phyloP scores from a whole-genome alignment of 2,329 filamentous ascomycete genomes.

The Zymoseptoria tritici region DNA sequence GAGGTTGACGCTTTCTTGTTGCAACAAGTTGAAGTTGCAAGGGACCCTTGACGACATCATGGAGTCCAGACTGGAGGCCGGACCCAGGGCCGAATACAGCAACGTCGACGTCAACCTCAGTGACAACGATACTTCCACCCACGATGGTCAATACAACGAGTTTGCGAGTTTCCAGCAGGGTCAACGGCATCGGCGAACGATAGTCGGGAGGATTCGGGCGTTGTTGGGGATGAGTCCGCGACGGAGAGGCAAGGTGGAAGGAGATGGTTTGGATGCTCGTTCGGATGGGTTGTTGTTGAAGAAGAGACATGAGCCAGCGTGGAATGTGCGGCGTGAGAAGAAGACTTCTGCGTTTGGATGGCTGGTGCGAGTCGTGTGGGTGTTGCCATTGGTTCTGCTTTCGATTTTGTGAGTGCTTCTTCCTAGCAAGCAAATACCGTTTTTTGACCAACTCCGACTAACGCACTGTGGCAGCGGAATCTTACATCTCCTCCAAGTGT shows the following conservation, averaged over 20 bases:
- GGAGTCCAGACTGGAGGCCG: background rate
- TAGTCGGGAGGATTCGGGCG: constrained; percentile 2
- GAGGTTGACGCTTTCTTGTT: no score
- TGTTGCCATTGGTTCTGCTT: constrained; percentile 9
- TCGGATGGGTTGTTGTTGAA: background rate
- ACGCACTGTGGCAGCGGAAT: constrained; percentile 31
- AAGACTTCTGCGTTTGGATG: background rate
- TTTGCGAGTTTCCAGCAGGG: background rate
- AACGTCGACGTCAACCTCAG: background rate
- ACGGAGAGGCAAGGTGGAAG: background rate
- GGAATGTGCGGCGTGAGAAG: background rate
- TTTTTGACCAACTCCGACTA: background rate
- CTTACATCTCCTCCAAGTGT: constrained; percentile 35
- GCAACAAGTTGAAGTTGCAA: background rate
- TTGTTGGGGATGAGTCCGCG: constrained; percentile 5
- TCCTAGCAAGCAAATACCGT: background rate
- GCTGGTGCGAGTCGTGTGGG: background rate
- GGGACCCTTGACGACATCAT: background rate
- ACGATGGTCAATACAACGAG: background rate
- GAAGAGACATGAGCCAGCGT: background rate
- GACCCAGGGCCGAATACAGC: background rate
- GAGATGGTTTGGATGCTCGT: background rate
- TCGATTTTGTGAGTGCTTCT: constrained; percentile 14
- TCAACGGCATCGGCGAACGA: background rate
- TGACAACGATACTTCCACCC: background rate